Percentiles rank a stretch among this genome's conserved stretches.
Conservation (phyloP, 1,284 basidiomycete genomes). For the Anthracocystis panici-leucophaei region DNA sequence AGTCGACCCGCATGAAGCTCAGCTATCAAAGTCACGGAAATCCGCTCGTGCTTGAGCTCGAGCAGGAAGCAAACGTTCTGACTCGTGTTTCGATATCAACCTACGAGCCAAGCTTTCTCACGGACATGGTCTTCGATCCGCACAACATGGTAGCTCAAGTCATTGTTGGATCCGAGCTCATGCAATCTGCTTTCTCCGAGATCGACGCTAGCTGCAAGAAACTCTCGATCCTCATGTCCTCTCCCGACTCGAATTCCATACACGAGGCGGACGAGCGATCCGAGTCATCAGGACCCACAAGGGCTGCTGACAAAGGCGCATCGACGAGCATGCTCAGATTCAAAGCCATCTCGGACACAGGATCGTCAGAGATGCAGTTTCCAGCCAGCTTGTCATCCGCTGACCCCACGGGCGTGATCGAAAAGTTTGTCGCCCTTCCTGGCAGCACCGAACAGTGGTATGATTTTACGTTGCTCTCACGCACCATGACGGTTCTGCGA, state of each 20-base stretch:
- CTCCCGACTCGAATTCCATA: constrained; percentile 11
- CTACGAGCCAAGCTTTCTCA: constrained; percentile 82
- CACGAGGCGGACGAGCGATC: not conserved
- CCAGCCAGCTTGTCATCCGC: constrained; percentile 43
- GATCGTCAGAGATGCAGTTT: constrained; percentile 54
- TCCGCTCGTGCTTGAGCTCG: constrained; percentile 79
- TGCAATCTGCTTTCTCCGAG: constrained; percentile 52
- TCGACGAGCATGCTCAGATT: constrained; percentile 40
- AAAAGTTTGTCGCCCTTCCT: constrained; percentile 45
- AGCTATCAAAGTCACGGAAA: constrained; percentile 82
- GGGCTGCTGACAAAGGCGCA: not conserved
- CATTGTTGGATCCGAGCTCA: constrained; percentile 47
- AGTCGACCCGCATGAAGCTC: constrained; percentile 82
- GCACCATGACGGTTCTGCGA: constrained; percentile 52
- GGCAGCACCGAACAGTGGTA: constrained; percentile 49
- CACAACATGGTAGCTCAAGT: constrained; percentile 47
- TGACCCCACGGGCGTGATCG: constrained; percentile 52
- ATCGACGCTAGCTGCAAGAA: constrained; percentile 49
- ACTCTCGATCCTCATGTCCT: constrained; percentile 39
- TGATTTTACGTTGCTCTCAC: constrained; percentile 42
- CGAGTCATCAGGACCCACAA: constrained; percentile 1
- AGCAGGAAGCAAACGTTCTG: constrained; percentile 88
- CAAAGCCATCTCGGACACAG: constrained; percentile 40
- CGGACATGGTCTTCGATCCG: constrained; percentile 81
- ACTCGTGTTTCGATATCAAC: constrained; percentile 89